Evolutionary conservation across 495 filamentous ascomycete genomes (phyloP), one percentile per base, ranked within the genome.

Genomic region (Hypoxylon crocopeplum): DNA sequence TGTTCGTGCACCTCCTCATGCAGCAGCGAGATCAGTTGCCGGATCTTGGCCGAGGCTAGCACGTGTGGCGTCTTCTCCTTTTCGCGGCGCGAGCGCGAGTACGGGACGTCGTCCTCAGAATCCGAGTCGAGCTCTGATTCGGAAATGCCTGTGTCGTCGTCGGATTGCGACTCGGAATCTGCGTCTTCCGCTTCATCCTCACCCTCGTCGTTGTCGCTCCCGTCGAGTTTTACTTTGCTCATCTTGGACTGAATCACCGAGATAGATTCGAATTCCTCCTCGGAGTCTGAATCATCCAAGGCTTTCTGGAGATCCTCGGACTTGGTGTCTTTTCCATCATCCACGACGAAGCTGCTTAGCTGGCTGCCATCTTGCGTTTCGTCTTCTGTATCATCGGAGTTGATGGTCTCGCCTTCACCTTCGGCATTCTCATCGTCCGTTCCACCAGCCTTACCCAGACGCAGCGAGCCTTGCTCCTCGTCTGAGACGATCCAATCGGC

Each of bases 41-140:
- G 86, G 67, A 97, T 95, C 76, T 98, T 98, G 55, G 94, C 91
- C 2, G 94, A 98, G 3, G 86, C 83, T 10, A 86, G 78, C 24
- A 83, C 71, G 36, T 74, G 72, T 24, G 72, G 75, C 27, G 67
- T 59, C 44, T 68, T 64, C 20, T 73, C 73, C 32, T 66, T 69
- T 45, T 56, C 57, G 33, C 56, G 38, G 12, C 54, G 25, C 11
- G 42, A 44, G 36, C 37, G 38, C 30, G 38, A 11, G 45, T 56
- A 57, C 8, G 38, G 39, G 27, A 66, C 65, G 37, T 76, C 68
- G 33, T 80, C 76, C 22, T 80, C 78, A 0, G 82, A 81, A 42
- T 66, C 64, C 7, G 54, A 41, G 16, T 83, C 79, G 21, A 78
- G 70, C 10, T 72, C 66, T 39, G 74, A 67, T 50, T 77, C 62